phyloP scores from a whole-genome alignment of 164 flowering plant species.

The Magnolia changhungtana region DNA sequence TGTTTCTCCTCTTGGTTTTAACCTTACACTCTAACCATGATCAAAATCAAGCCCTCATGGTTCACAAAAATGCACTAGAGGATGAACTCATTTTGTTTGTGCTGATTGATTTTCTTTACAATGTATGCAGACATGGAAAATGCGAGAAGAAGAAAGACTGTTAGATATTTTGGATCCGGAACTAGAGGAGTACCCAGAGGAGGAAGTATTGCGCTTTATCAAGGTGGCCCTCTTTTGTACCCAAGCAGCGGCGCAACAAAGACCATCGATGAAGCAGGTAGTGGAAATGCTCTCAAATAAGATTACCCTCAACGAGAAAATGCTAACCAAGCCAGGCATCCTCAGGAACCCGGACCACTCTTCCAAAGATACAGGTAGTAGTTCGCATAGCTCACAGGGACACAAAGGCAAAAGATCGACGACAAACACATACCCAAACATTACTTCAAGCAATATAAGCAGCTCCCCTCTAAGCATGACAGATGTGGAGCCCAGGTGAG shows the following conservation, averaged over 20 bases:
- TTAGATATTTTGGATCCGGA: conserved; percentile 73
- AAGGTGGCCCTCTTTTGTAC: conserved; percentile 84
- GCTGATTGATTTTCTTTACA: conserved; percentile 1
- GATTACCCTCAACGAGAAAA: conserved; percentile 45
- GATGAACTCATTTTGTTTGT: not conserved
- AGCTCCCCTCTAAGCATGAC: conserved; percentile 23
- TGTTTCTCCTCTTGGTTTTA: no score
- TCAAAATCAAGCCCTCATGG: not conserved
- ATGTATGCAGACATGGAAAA: conserved; percentile 65
- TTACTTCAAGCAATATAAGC: conserved; percentile 21
- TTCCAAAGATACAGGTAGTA: conserved; percentile 17
- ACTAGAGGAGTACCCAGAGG: conserved; percentile 42
- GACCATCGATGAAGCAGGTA: conserved; percentile 80
- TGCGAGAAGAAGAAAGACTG: conserved; percentile 54
- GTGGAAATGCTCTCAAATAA: conserved; percentile 66
- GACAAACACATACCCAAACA: conserved; percentile 8
- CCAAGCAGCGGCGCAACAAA: conserved; percentile 55
- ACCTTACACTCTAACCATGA: not conserved
- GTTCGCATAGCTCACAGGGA: conserved; percentile 22
- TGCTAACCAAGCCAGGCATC: conserved; percentile 57
- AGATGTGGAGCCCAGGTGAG: conserved; percentile 59
- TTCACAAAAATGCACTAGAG: not conserved
- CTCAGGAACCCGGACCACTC: conserved; percentile 17
- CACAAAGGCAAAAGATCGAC: conserved; percentile 27
- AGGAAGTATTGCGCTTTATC: conserved; percentile 58